Conservation (phyloP, 495 filamentous ascomycete species). For the Penicillium riverlandense region DNA sequence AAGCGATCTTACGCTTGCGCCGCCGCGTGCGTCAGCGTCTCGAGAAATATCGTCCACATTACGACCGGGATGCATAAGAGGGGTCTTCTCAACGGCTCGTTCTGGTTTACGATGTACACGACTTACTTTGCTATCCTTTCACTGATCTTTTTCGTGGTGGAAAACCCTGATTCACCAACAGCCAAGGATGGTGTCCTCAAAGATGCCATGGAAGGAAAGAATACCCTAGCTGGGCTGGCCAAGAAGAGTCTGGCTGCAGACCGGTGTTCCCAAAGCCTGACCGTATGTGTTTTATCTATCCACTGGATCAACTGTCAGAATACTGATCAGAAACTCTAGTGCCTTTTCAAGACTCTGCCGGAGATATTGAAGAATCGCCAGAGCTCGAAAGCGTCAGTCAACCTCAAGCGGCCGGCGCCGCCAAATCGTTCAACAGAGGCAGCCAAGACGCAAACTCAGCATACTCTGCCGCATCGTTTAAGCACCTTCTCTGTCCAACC, state of each 20-base stretch:
- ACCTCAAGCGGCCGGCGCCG: slow-evolving; percentile 36
- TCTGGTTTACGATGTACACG: slow-evolving; percentile 96
- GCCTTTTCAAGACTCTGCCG: slow-evolving; percentile 76
- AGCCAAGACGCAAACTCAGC: slow-evolving; percentile 19
- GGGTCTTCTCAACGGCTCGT: slow-evolving; percentile 77
- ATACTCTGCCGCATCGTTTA: slow-evolving; percentile 35
- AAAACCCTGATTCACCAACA: slow-evolving; percentile 72
- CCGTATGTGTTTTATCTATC: slow-evolving; percentile 40
- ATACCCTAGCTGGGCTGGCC: slow-evolving; percentile 68
- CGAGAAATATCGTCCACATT: slow-evolving; percentile 91
- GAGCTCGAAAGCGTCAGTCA: slow-evolving; percentile 31
- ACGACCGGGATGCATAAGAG: slow-evolving; percentile 81
- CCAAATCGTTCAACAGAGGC: slow-evolving; percentile 18
- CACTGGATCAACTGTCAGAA: background rate
- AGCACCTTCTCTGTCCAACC: slow-evolving; percentile 41
- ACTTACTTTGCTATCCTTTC: slow-evolving; percentile 92
- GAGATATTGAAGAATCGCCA: slow-evolving; percentile 54
- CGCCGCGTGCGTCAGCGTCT: slow-evolving; percentile 84
- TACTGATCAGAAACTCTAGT: slow-evolving; percentile 27
- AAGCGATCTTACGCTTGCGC: slow-evolving; percentile 87
- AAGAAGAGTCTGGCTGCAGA: slow-evolving; percentile 85
- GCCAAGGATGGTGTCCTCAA: slow-evolving; percentile 71
- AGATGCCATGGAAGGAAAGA: slow-evolving; percentile 77
- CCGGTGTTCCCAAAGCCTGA: slow-evolving; percentile 67
- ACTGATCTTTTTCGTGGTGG: slow-evolving; percentile 80